These are phyloP conservation scores for Mycena alexandri DNA, from an alignment of 768 basidiomycete species.

Conservation along the genomic window DNA sequence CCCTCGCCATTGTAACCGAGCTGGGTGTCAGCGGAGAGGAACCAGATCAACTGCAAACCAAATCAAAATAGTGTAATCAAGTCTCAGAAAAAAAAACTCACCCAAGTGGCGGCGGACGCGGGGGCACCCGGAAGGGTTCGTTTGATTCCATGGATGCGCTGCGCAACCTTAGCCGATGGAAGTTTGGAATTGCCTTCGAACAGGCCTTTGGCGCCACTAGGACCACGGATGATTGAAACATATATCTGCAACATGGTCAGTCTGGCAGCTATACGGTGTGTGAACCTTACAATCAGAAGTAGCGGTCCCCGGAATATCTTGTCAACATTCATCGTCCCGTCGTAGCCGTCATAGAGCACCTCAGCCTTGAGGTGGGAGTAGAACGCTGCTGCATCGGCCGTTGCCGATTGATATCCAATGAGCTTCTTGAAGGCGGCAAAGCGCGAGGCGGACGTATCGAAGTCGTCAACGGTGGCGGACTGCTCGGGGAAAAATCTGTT, in stretches of 20 bases:
- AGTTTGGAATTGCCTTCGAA: conserved; percentile 15
- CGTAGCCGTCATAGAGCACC: conserved; percentile 27
- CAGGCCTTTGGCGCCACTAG: conserved; percentile 13
- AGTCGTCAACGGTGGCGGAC: background rate
- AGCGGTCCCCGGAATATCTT: conserved; percentile 23
- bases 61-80: background rate
- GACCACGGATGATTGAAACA: conserved; percentile 20
- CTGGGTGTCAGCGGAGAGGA: conserved; percentile 18
- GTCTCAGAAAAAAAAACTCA: background rate
- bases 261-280: background rate
- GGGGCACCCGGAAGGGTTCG: conserved; percentile 15
- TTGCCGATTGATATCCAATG: conserved; percentile 26
- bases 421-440: conserved; percentile 19
- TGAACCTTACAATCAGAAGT: conserved; percentile 18
- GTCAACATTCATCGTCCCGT: conserved; percentile 8
- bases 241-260: conserved; percentile 8
- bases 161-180: background rate
- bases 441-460: conserved; percentile 15
- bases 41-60: conserved; percentile 10
- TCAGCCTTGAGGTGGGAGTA: conserved; percentile 33
- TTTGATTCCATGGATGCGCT: conserved; percentile 15
- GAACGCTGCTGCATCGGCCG: conserved; percentile 7
- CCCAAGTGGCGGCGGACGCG: conserved; percentile 1
- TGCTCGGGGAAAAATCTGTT: no score
- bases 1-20: background rate